Evolutionary conservation across 371 early-diverging fungal genomes (phyloP).

Genomic region (Mucor mucedo): DNA sequence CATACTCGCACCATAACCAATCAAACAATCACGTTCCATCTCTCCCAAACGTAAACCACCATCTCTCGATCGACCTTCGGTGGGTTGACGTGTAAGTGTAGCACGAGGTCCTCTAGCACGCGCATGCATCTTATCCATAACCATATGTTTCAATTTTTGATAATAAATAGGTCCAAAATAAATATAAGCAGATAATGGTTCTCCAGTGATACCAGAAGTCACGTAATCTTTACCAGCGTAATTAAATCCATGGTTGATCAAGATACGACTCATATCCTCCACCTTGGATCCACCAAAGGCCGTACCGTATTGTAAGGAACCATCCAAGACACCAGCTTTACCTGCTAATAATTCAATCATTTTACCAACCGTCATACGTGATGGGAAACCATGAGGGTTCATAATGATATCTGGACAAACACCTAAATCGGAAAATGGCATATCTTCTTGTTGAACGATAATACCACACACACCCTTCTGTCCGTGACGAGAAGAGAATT

Average conservation of each 20-base stretch:
- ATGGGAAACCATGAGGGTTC: conserved; percentile 99
- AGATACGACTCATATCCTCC: conserved; percentile 93
- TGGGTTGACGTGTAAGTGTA: conserved; percentile 96
- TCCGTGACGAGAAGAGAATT: conserved; percentile 99
- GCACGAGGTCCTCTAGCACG: conserved; percentile 97
- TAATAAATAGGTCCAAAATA: conserved; percentile 99
- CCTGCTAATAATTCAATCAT: conserved; percentile 99
- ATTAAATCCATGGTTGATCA: conserved; percentile 95
- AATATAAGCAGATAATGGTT: conserved; percentile 93
- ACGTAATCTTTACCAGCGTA: conserved; percentile 99
- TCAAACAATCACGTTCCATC: conserved; percentile 99
- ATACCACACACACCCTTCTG: conserved; percentile 99
- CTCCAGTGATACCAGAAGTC: conserved; percentile 94
- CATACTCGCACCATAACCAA: conserved; percentile 97
- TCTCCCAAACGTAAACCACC: conserved; percentile 99
- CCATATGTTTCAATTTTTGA: conserved; percentile 99
- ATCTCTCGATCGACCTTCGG: conserved; percentile 98
- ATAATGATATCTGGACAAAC: conserved; percentile 99
- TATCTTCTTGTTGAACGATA: conserved; percentile 96
- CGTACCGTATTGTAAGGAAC: conserved; percentile 97
- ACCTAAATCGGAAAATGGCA: conserved; percentile 99
- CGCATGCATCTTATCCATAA: conserved; percentile 99
- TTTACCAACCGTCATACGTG: conserved; percentile 99
- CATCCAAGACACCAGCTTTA: conserved; percentile 97
- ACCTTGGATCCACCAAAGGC: conserved; percentile 97